These are phyloP conservation scores for Phytophthora pisi DNA, from an alignment of 352 stramenopile species.

Conservation along the genomic window DNA sequence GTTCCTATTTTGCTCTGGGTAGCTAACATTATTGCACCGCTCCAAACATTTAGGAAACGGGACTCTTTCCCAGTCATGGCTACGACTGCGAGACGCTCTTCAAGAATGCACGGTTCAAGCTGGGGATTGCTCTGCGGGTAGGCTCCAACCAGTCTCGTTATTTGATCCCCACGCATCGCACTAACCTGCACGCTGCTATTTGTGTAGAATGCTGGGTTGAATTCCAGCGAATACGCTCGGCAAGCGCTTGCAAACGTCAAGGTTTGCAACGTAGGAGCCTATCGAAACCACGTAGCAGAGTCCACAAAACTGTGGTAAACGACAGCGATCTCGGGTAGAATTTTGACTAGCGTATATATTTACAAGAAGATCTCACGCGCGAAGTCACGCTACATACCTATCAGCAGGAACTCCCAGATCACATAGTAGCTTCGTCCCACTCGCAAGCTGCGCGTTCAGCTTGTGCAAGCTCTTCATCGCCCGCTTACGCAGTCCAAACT, in stretches of 20 bases:
- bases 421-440: constrained; percentile 40
- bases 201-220: constrained; percentile 62
- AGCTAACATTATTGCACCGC: too few relatives aligned
- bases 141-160: background rate
- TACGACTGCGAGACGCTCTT: constrained; percentile 83
- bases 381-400: background rate
- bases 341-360: background rate
- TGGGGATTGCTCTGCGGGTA: constrained; percentile 73
- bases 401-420: constrained; percentile 27
- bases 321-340: background rate
- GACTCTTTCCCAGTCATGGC: constrained; percentile 71
- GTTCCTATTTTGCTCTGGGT: background rate
- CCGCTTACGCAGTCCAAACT: constrained; percentile 57
- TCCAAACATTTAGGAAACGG: constrained; percentile 50
- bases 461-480: constrained; percentile 60
- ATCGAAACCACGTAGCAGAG: constrained; percentile 62
- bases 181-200: background rate
- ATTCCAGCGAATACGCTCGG: constrained; percentile 67
- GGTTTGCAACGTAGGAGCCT: constrained; percentile 71
- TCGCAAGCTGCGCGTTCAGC: constrained; percentile 49
- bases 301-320: constrained; percentile 70
- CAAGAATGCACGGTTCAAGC: constrained; percentile 83
- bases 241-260: constrained; percentile 74
- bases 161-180: background rate
- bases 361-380: constrained; percentile 5